Evolutionary conservation across 257 asterid species (phyloP).

Genomic region (Vinca minor): DNA sequence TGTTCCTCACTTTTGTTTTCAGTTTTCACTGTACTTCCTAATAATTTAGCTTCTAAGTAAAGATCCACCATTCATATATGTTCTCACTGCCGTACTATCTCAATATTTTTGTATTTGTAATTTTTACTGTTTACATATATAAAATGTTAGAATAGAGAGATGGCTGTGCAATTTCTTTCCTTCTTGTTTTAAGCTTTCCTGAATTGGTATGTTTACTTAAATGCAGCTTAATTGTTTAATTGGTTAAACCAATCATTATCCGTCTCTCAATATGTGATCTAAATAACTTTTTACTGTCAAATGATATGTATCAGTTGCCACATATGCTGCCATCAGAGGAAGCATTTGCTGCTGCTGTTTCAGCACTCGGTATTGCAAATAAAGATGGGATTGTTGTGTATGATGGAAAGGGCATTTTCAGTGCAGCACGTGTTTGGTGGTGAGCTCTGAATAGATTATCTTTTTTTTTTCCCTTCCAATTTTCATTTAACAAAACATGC

Average conservation of each 20-base stretch:
- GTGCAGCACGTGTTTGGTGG: conserved; percentile 99
- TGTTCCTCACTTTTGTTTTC: conserved; percentile 11
- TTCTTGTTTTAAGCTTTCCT: not conserved
- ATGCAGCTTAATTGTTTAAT: not conserved
- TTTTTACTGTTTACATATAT: not conserved
- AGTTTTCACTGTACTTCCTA: not conserved
- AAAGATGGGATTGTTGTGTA: conserved; percentile 82
- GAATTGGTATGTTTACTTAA: not conserved
- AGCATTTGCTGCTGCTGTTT: conserved; percentile 97
- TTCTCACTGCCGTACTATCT: not conserved
- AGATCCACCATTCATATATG: not conserved
- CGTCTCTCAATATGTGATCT: not conserved
- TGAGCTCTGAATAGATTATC: conserved; percentile 27
- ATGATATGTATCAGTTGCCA: conserved; percentile 58
- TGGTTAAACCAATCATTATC: not conserved
- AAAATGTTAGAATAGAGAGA: not conserved
- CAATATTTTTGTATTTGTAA: not conserved
- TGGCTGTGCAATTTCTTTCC: not conserved
- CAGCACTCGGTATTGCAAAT: conserved; percentile 92
- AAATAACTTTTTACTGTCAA: conserved; percentile 6
- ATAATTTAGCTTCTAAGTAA: not conserved
- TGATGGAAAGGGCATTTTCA: conserved; percentile 96
- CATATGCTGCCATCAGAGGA: conserved; percentile 98
- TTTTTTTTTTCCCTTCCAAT: not conserved
- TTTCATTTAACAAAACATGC: conserved; percentile 1